Base-by-base conservation (phyloP, 768 basidiomycete species). In the Galerina sulciceps region DNA sequence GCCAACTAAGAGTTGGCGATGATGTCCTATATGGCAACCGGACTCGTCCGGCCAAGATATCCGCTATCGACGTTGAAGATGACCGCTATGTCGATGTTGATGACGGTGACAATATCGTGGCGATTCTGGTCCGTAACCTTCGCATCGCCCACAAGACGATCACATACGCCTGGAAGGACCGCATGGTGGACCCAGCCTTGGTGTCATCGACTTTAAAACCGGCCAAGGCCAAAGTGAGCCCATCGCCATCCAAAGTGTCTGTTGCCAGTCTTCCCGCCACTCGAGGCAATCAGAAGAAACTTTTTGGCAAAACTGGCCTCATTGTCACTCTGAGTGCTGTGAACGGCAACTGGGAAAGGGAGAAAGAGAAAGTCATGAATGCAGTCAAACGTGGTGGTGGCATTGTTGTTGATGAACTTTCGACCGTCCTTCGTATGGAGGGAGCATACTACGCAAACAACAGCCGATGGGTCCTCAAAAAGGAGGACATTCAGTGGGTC, bases 401-500 rank as follows among this genome's bases (percentile, higher is more conserved):
- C 3, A 66, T 71, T 4, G 77, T 90, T 11, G 68, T 90, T 26
- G 86, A 88, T 36, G 88, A 91, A 61, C 84, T 89, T 80, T 71
- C 78, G 11, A 75, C 73, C 26, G 69, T 91, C 36, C 75, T 91
- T 57, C 65, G 67, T 31, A 79, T 90, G 80, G 79, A 83, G 20
- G 89, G 88, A 9, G 75, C 71, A 41, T 74, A 80, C 57, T 72
- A 69, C 14, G 56, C 75, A 4, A 63, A 69, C 43, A 76, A 75
- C 54, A 82, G 82, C 40, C 71, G 84, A 37, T 90, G 89, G 87
- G 65, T 75, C 18, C 79, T 85, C 34, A 69, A 71, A 4, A 73
- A 78, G 35, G 67, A 76, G 15, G 84, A 89, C 35, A 78, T 85
- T 26, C 67, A 73, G 37, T 82, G 80, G 73, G 70, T 64, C 17